Base-by-base conservation (phyloP, 345 rosid genomes). In the Gossypium rotundifolium region DNA sequence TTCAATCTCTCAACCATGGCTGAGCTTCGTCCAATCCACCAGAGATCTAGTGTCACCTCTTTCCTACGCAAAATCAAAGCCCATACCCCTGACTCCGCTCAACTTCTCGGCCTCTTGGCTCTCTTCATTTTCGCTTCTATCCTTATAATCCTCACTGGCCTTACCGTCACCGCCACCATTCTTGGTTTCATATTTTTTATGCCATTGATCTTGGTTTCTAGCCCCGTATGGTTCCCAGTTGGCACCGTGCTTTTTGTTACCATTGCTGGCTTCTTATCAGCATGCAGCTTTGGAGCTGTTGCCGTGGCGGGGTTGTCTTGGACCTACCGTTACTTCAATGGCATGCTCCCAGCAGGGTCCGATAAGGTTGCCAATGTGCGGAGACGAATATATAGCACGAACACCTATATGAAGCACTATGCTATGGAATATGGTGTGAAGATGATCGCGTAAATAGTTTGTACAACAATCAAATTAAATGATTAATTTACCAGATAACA, bases 221-320 rank as follows among this genome's bases (percentile, higher is more conserved):
- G 94, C 85, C 97, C 97, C 20, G 76, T 90, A 9, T 94, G 98
- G 93, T 49, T 92, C 22, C 93, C 98, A 0, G 55, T 82, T 0
- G 85, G 71, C 64, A 18, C 80, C 16, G 63, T 89, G 71, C 72
- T 89, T 23, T 79, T 87, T 77, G 4, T 85, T 1, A 38, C 78
- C 13, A 45, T 74, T 0, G 85, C 89, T 2, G 90, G 86, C 45
- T 70, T 86, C 66, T 71, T 90, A 74, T 80, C 85, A 3, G 17
- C 88, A 11, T 85, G 87, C 20, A 96, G 93, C 10, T 83, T 83
- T 60, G 76, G 84, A 10, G 78, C 85, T 1, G 86, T 82, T 14
- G 55, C 63, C 0, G 77, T 78, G 57, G 93, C 86, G 11, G 79
- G 81, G 5, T 20, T 80, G 22, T 84, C 94, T 33, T 94, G 98